A percentile compares a stretch with the other conserved stretches of the same genome.
These are phyloP conservation scores for Austroboletus olivaceoglutinosus DNA, from an alignment of 1,284 basidiomycete species.

Conservation along the genomic window DNA sequence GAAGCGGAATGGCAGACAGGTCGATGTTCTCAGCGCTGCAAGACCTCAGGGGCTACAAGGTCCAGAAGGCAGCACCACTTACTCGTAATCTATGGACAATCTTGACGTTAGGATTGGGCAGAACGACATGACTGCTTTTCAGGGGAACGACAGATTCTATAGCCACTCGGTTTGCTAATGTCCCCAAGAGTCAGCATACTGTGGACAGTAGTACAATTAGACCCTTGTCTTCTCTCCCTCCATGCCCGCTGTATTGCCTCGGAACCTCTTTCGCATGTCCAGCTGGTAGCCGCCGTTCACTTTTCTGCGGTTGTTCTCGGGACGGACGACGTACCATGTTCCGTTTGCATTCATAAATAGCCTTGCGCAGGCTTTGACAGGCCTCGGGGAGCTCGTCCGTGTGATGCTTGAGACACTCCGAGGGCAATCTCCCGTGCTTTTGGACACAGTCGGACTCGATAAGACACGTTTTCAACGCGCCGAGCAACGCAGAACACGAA, in stretches of 20 bases:
- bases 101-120: too few species aligned
- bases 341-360: constrained; percentile 84
- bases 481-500: constrained; percentile 71
- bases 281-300: constrained; percentile 45
- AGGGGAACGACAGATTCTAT: too few species aligned
- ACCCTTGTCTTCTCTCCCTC: constrained; percentile 22
- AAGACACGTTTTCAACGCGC: constrained; percentile 76
- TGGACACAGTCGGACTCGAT: constrained; percentile 81
- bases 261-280: constrained; percentile 80
- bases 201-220: background rate
- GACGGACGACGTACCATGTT: constrained; percentile 68
- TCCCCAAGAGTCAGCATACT: background rate
- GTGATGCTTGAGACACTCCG: constrained; percentile 76
- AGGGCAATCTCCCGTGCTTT: constrained; percentile 68
- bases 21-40: too few species aligned
- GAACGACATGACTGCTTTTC: too few species aligned
- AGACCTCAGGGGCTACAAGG: too few species aligned
- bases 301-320: background rate
- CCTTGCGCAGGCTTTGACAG: constrained; percentile 71
- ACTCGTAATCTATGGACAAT: too few species aligned
- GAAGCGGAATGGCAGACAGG: too few species aligned
- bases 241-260: constrained; percentile 68
- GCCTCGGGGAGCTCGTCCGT: constrained; percentile 70
- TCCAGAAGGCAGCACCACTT: too few species aligned
- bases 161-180: constrained; percentile 21